Percentiles rank a stretch among this genome's conserved stretches.
phyloP scores from a whole-genome alignment of 2,329 filamentous ascomycete species.

The Sporothrix luriei region DNA sequence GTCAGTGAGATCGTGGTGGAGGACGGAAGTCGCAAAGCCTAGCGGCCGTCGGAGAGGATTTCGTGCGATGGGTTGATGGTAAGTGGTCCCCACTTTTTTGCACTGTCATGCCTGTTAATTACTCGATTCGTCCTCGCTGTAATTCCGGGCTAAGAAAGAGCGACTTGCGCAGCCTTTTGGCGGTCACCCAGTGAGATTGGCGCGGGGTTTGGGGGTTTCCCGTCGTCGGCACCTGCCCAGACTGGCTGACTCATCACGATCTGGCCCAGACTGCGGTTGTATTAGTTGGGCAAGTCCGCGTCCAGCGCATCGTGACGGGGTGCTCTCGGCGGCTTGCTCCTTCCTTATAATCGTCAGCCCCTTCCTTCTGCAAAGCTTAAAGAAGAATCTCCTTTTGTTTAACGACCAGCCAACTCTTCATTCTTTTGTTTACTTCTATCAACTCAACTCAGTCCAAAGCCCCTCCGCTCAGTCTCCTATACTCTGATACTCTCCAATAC shows the following conservation, averaged over 20 bases:
- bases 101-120: background rate
- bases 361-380: background rate
- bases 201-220: slow-evolving; percentile 22
- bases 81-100: background rate
- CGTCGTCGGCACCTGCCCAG: slow-evolving; percentile 17
- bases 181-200: background rate
- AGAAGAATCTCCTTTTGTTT: background rate
- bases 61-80: slow-evolving; percentile 25
- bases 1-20: background rate
- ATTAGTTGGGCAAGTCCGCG: slow-evolving; percentile 2
- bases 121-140: background rate
- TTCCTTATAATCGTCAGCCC: background rate
- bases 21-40: slow-evolving; percentile 19
- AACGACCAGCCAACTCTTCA: too few species aligned
- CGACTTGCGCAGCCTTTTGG: background rate
- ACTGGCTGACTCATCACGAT: background rate
- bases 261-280: background rate
- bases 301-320: slow-evolving; percentile 16
- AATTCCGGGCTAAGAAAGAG: background rate
- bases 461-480: too few species aligned
- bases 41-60: slow-evolving; percentile 23
- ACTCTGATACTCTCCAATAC: background rate
- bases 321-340: background rate
- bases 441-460: too few species aligned
- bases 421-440: too few species aligned